phyloP scores from a whole-genome alignment of 2,329 filamentous ascomycete species.

The Sporothrix variecibatus region DNA sequence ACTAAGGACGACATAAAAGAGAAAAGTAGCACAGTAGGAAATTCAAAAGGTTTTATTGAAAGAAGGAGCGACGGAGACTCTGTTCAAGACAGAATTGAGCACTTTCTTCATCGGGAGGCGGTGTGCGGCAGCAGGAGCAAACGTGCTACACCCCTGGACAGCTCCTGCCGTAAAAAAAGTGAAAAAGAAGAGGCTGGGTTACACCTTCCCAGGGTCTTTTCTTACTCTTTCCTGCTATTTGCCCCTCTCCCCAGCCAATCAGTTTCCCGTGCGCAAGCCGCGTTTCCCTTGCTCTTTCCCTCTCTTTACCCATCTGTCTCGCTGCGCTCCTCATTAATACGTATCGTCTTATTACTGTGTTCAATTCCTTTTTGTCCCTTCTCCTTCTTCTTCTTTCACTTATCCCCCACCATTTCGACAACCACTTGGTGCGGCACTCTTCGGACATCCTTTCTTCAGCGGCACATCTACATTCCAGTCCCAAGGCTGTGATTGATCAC shows the following conservation, averaged over 20 bases:
- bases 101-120: constrained; percentile 2
- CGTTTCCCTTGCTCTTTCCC: neutral
- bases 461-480: constrained; percentile 18
- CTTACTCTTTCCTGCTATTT: neutral
- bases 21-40: too few relatives aligned
- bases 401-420: neutral
- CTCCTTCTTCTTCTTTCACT: neutral
- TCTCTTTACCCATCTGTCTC: neutral
- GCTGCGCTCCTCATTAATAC: neutral
- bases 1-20: too few relatives aligned
- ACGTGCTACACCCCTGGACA: neutral
- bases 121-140: constrained; percentile 1
- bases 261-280: neutral
- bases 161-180: neutral
- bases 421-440: neutral
- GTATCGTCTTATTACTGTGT: neutral
- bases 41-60: too few relatives aligned
- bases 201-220: neutral
- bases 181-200: constrained; percentile 19
- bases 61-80: neutral
- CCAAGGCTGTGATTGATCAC: neutral
- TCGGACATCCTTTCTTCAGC: constrained; percentile 4
- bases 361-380: neutral
- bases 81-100: neutral
- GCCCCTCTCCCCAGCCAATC: constrained; percentile 19